Percentiles rank a stretch among this genome's conserved stretches.
Evolutionary conservation across 1,139 yeast species (phyloP).

Genomic region (Taphrina deformans): DNA sequence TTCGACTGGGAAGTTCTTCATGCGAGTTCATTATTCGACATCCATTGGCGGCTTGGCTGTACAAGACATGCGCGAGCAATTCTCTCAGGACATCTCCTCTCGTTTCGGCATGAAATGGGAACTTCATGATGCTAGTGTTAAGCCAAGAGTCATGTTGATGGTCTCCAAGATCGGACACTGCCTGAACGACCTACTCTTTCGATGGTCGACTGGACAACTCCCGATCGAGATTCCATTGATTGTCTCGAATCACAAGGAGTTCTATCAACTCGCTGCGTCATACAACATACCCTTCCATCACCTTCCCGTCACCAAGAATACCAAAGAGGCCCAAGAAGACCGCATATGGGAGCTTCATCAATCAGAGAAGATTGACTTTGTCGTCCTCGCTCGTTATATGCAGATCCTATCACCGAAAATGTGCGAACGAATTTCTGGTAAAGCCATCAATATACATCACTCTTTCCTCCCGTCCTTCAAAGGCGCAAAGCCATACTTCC

Average conservation of each 20-base stretch:
- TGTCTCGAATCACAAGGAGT: constrained; percentile 30
- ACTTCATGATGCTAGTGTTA: constrained; percentile 23
- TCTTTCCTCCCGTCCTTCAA: constrained; percentile 32
- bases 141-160: constrained; percentile 28
- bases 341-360: constrained; percentile 30
- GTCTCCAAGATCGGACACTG: constrained; percentile 31
- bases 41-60: constrained; percentile 10
- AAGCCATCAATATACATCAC: constrained; percentile 31
- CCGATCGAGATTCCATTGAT: constrained; percentile 30
- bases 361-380: constrained; percentile 29
- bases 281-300: constrained; percentile 33
- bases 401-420: constrained; percentile 29
- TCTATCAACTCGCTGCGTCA: constrained; percentile 27
- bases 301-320: constrained; percentile 22
- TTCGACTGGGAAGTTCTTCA: constrained; percentile 27
- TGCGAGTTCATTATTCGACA: constrained; percentile 25
- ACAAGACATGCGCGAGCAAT: constrained; percentile 10
- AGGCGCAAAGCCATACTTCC: constrained; percentile 32
- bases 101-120: constrained; percentile 28
- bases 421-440: constrained; percentile 29
- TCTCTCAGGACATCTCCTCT: neutral
- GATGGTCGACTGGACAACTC: constrained; percentile 27
- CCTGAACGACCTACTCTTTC: constrained; percentile 27
- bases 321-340: constrained; percentile 30
- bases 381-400: constrained; percentile 31